Conservation (phyloP, 371 early-diverging fungal genomes). For the Batkoa obscura region DNA sequence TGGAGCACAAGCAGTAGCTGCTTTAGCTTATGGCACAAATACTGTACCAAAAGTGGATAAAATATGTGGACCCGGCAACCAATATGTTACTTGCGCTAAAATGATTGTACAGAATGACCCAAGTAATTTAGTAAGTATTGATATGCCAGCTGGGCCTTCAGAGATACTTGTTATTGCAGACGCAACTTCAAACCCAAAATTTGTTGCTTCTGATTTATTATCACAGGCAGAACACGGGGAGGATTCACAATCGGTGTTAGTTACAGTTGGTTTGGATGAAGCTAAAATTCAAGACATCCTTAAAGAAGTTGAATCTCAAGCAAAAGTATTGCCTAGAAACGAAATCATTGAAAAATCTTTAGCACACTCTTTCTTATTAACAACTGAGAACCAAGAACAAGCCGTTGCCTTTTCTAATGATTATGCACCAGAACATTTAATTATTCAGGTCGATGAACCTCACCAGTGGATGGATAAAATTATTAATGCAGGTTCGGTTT, state of each 20-base stretch:
- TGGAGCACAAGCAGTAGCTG: slow-evolving; percentile 97
- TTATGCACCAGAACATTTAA: slow-evolving; percentile 95
- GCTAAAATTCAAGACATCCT: slow-evolving; percentile 52
- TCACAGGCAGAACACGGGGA: slow-evolving; percentile 95
- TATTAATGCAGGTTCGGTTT: slow-evolving; percentile 85
- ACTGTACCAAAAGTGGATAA: slow-evolving; percentile 94
- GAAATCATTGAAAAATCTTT: slow-evolving; percentile 77
- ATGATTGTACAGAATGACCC: slow-evolving; percentile 89
- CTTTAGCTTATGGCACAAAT: slow-evolving; percentile 93
- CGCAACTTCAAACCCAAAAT: slow-evolving; percentile 54
- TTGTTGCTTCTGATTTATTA: slow-evolving; percentile 86
- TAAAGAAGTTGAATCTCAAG: slow-evolving; percentile 61
- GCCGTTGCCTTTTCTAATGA: slow-evolving; percentile 80
- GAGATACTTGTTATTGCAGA: slow-evolving; percentile 94
- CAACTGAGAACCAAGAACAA: slow-evolving; percentile 42
- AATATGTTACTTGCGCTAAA: slow-evolving; percentile 96
- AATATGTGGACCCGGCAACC: slow-evolving; percentile 97
- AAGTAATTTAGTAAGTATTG: slow-evolving; percentile 80
- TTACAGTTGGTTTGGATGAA: slow-evolving; percentile 52
- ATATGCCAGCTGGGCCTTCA: slow-evolving; percentile 97
- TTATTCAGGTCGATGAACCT: slow-evolving; percentile 71
- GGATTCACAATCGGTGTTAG: slow-evolving; percentile 86
- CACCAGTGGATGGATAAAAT: slow-evolving; percentile 36
- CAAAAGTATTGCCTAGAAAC: slow-evolving; percentile 62
- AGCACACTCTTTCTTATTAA: slow-evolving; percentile 57